Conservation (phyloP, 495 filamentous ascomycete species). For the Podospora appendiculata region DNA sequence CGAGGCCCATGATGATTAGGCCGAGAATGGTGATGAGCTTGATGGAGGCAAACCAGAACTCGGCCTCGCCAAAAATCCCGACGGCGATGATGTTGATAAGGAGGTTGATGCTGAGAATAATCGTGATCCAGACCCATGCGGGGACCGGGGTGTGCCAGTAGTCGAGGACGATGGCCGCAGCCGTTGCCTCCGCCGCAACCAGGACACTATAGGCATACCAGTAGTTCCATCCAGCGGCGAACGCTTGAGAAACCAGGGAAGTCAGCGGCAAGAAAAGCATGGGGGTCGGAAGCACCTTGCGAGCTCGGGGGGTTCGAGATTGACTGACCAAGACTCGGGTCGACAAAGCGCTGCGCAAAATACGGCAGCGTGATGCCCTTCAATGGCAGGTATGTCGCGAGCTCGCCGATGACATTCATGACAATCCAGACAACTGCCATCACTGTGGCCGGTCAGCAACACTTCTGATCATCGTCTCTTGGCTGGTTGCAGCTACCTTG, state of each 20-base stretch:
- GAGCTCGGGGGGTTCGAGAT: no score
- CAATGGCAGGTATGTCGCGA: constrained; percentile 58
- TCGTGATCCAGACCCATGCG: constrained; percentile 53
- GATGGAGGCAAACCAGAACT: constrained; percentile 58
- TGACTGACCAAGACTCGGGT: constrained; percentile 46
- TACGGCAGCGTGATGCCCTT: constrained; percentile 48
- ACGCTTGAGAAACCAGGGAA: constrained; percentile 33
- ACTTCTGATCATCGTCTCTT: no score
- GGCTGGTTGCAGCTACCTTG: no score
- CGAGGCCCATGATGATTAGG: constrained; percentile 64
- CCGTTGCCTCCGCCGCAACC: constrained; percentile 41
- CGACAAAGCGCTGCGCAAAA: constrained; percentile 67
- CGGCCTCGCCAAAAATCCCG: constrained; percentile 53
- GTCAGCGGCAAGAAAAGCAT: no score
- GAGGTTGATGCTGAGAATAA: constrained; percentile 37
- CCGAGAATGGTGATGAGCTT: constrained; percentile 65
- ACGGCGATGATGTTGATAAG: constrained; percentile 41
- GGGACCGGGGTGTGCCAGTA: constrained; percentile 48
- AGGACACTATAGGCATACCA: constrained; percentile 45
- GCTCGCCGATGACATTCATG: constrained; percentile 41
- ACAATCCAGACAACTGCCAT: constrained; percentile 35
- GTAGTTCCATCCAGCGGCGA: constrained; percentile 76
- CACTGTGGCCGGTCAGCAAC: constrained; percentile 3
- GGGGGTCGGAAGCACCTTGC: no score
- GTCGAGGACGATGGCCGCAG: constrained; percentile 44